Percentiles rank a stretch among this genome's conserved stretches.
Conservation (phyloP, 495 filamentous ascomycete species). For the Penicillium pulvis region DNA sequence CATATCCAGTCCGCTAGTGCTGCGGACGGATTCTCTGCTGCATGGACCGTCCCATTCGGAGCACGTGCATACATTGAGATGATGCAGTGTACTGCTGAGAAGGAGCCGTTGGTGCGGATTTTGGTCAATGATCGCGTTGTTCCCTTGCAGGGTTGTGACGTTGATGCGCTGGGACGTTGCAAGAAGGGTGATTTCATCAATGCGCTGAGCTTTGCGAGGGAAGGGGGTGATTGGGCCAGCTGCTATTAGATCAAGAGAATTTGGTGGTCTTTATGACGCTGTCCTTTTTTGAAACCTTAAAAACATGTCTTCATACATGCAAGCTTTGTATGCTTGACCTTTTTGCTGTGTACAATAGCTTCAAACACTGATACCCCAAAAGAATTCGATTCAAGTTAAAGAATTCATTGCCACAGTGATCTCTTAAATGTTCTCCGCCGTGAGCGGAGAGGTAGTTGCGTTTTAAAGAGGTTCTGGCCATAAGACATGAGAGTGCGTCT, state of each 20-base stretch:
- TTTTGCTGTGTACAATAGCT: background rate
- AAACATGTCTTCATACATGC: background rate
- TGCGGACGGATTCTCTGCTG: slow-evolving; percentile 62
- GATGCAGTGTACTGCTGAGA: slow-evolving; percentile 60
- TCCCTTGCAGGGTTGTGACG: slow-evolving; percentile 65
- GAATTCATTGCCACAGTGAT: no score
- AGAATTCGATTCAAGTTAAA: background rate
- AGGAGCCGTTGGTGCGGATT: slow-evolving; percentile 67
- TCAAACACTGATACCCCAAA: background rate
- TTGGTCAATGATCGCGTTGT: slow-evolving; percentile 82
- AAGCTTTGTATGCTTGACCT: background rate
- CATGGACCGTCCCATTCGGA: slow-evolving; percentile 80
- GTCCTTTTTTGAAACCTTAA: background rate
- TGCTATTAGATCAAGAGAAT: slow-evolving; percentile 52
- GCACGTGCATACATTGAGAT: slow-evolving; percentile 81
- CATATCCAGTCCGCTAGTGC: slow-evolving; percentile 43
- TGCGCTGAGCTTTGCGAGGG: slow-evolving; percentile 68
- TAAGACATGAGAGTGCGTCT: no score
- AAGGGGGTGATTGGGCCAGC: slow-evolving; percentile 68
- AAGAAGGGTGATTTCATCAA: slow-evolving; percentile 64
- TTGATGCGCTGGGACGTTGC: slow-evolving; percentile 69
- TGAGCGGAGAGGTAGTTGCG: no score
- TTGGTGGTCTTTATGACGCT: background rate
- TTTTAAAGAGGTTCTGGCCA: no score
- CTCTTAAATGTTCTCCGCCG: no score